Evolutionary conservation across 1,284 basidiomycete genomes (phyloP).

Genomic region (Agaricales sp.): DNA sequence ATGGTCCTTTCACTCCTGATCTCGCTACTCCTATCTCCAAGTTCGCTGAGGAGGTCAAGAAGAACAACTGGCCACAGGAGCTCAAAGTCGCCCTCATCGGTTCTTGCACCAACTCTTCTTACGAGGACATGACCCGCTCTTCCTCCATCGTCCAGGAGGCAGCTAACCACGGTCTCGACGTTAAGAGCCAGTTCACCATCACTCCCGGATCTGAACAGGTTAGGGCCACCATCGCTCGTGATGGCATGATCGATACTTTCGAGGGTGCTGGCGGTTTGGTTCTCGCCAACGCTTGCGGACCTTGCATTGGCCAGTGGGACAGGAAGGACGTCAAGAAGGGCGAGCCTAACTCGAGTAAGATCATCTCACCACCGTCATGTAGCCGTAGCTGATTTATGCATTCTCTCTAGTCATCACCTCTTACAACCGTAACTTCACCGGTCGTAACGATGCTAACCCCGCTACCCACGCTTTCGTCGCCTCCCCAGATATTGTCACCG

Average conservation of each 20-base stretch:
- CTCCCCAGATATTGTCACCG: constrained; percentile 96
- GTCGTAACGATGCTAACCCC: constrained; percentile 98
- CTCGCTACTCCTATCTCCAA: constrained; percentile 94
- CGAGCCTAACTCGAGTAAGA: constrained; percentile 85
- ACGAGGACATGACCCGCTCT: constrained; percentile 99
- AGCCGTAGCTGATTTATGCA: constrained; percentile 7
- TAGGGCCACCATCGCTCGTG: constrained; percentile 93
- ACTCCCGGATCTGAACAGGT: constrained; percentile 98
- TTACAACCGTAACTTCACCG: constrained; percentile 99
- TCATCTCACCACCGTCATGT: not conserved
- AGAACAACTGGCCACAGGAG: constrained; percentile 95
- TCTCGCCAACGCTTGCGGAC: constrained; percentile 97
- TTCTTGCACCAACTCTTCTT: constrained; percentile 99
- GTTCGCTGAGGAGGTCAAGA: constrained; percentile 87
- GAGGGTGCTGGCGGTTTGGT: constrained; percentile 88
- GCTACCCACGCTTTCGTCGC: constrained; percentile 99
- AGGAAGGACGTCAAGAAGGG: constrained; percentile 95
- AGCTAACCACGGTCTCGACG: constrained; percentile 73
- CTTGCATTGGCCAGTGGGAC: constrained; percentile 99
- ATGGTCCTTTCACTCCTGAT: constrained; percentile 97
- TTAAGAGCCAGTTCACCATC: constrained; percentile 94
- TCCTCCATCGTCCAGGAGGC: constrained; percentile 92
- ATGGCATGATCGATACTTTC: constrained; percentile 87
- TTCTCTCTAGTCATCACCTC: constrained; percentile 80
- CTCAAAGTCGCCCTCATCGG: constrained; percentile 97